Conservation (phyloP, 345 rosid genomes). For the Raphanus raphanistrum region DNA sequence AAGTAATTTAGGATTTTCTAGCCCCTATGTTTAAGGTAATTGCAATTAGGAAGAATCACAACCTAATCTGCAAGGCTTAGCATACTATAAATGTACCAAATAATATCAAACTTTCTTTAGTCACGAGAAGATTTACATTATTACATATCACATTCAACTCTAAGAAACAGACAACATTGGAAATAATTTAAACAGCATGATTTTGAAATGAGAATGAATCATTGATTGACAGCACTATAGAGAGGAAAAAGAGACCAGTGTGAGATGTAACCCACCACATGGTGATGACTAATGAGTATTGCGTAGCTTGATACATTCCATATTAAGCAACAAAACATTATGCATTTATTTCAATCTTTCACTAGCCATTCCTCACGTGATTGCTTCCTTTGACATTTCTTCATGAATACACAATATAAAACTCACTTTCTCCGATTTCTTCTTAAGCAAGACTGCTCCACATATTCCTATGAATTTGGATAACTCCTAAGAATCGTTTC, state of each 20-base stretch:
- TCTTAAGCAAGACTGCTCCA: constrained; percentile 20
- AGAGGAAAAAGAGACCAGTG: constrained; percentile 26
- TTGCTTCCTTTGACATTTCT: constrained; percentile 27
- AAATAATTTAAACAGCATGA: not conserved
- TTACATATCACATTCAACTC: not conserved
- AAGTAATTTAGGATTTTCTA: too few species aligned
- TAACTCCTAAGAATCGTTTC: constrained; percentile 1
- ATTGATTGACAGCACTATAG: constrained; percentile 30
- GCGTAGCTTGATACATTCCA: constrained; percentile 34
- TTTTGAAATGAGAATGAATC: not conserved
- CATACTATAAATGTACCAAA: not conserved
- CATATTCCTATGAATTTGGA: constrained; percentile 8
- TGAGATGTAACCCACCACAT: constrained; percentile 39
- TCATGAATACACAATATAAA: not conserved
- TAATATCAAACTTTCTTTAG: too few species aligned
- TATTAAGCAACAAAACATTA: constrained; percentile 34
- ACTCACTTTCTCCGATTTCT: constrained; percentile 11
- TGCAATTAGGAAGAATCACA: too few species aligned
- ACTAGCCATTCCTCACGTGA: constrained; percentile 34
- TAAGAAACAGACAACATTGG: constrained; percentile 8
- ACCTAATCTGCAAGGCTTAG: too few species aligned
- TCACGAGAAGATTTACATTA: too few species aligned
- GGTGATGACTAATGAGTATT: constrained; percentile 28
- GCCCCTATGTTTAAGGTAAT: too few species aligned
- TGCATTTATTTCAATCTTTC: constrained; percentile 30